phyloP scores from a whole-genome alignment of 139 green algal genomes.

The Tetratostichococcus sp. region DNA sequence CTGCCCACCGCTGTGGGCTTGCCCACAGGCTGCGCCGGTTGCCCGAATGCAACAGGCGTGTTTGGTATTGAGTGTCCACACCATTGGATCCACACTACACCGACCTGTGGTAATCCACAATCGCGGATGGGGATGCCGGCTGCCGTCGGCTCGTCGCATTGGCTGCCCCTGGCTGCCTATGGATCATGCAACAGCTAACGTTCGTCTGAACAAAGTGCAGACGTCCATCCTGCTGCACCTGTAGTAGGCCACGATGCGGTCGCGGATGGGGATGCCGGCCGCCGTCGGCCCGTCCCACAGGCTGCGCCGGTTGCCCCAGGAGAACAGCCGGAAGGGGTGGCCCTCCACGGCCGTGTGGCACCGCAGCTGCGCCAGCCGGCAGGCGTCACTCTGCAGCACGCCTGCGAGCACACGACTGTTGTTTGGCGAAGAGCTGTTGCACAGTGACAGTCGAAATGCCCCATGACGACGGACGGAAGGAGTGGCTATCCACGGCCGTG shows the following conservation, averaged over 20 bases:
- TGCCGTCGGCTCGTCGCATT: conserved; percentile 58
- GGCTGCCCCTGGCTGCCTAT: too few species aligned
- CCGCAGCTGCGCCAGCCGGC: conserved; percentile 76
- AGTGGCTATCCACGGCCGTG: too few species aligned
- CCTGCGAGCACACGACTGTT: conserved; percentile 32
- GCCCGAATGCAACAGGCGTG: conserved; percentile 90
- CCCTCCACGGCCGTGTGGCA: conserved; percentile 67
- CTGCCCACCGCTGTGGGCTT: conserved; percentile 46
- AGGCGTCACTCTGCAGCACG: conserved; percentile 80
- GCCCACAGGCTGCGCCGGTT: conserved; percentile 73
- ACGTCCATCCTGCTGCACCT: too few species aligned
- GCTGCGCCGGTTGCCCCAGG: conserved; percentile 85
- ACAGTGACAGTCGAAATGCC: too few species aligned
- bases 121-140: conserved; percentile 63
- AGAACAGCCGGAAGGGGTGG: conserved; percentile 85
- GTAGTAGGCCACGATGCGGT: conserved; percentile 81
- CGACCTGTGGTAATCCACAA: conserved; percentile 87
- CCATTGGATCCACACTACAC: too few species aligned
- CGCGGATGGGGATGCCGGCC: conserved; percentile 61
- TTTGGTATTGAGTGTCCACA: too few species aligned
- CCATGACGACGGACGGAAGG: too few species aligned
- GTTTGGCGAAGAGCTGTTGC: too few species aligned
- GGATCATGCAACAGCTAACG: too few species aligned
- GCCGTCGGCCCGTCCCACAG: conserved; percentile 61
- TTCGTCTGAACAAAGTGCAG: too few species aligned